Base-by-base conservation (phyloP, 192 early-diverging fungal species). In the Fimicolochytrium jonesii region DNA sequence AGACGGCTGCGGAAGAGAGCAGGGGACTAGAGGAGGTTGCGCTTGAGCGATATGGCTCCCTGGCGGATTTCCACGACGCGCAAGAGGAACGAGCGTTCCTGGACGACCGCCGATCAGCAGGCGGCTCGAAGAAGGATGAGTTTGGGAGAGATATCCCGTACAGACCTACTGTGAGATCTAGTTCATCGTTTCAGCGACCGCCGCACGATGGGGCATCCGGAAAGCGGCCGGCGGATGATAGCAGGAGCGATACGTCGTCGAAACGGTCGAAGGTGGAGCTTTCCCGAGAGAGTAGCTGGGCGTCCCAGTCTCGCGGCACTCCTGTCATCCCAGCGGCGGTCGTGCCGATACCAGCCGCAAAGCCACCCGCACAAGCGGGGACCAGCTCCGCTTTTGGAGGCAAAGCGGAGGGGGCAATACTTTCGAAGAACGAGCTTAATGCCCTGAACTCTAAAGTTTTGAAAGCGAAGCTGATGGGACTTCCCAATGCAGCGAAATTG, bases 391-490 rank as follows among this genome's bases (percentile, higher is more conserved):
- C n/a, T n/a, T n/a, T n/a, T n/a, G n/a, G n/a, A n/a, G n/a, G n/a
- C n/a, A n/a, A n/a, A n/a, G n/a, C n/a, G n/a, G n/a, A n/a, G n/a
- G n/a, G n/a, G n/a, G n/a, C n/a, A n/a, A n/a, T n/a, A n/a, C n/a
- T n/a, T n/a, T n/a, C 79, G 0, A 61, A 68, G 28, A 83, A 83
- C 46, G 85, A 95, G 47, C 71, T 97, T 17, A 97, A 97, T 78
- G 92, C 87, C 54, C 72, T 97, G 37, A 82, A 87, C 30, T 83
- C 93, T 1, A 83, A 87, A 34, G 80, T 90, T 41, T 64, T 97
- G 17, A 89, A 92, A 44, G 93, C 93, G 4, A 83, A 76, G 35
- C 62, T 97, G 48, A 79, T 84, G 73, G 87, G 85, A 28, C 56
- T 72, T 2, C 75, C 68, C 15, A 41, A 70, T 18, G 66, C 63